phyloP scores from a whole-genome alignment of 2,329 filamentous ascomycete species.

The Orbilia ellipsospora region DNA sequence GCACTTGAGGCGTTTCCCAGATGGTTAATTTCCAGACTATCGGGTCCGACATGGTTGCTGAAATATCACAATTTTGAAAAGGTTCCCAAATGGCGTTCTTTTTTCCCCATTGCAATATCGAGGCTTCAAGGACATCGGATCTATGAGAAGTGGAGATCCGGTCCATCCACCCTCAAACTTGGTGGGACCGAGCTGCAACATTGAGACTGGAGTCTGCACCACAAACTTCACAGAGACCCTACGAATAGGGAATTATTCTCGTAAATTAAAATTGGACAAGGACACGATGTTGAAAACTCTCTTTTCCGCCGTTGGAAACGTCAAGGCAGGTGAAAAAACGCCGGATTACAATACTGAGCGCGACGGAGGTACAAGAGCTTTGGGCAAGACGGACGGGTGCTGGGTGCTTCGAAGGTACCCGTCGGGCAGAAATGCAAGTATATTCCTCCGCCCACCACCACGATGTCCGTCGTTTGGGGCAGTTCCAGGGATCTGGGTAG shows the following conservation, averaged over 20 bases:
- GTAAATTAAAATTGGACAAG: not conserved
- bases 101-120: slow-evolving; percentile 26
- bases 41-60: slow-evolving; percentile 51
- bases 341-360: not conserved
- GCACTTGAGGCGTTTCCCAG: slow-evolving; percentile 37
- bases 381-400: slow-evolving; percentile 1
- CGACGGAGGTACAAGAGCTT: not conserved
- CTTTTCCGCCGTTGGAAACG: slow-evolving; percentile 1
- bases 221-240: slow-evolving; percentile 22
- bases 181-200: slow-evolving; percentile 27
- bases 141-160: slow-evolving; percentile 33
- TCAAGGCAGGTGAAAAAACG: slow-evolving; percentile 8
- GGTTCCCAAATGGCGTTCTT: slow-evolving; percentile 27
- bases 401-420: slow-evolving; percentile 14
- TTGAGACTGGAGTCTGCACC: slow-evolving; percentile 15
- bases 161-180: not conserved
- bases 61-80: slow-evolving; percentile 33
- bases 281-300: too few species aligned
- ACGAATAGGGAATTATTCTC: slow-evolving; percentile 5
- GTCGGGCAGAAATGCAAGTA: slow-evolving; percentile 42
- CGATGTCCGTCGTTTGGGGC: not conserved
- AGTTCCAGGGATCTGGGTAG: slow-evolving; percentile 53
- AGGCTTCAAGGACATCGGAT: slow-evolving; percentile 32
- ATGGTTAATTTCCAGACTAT: slow-evolving; percentile 52
- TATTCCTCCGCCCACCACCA: not conserved